phyloP scores from a whole-genome alignment of 371 early-diverging fungal species.

The Lichtheimia corymbifera region DNA sequence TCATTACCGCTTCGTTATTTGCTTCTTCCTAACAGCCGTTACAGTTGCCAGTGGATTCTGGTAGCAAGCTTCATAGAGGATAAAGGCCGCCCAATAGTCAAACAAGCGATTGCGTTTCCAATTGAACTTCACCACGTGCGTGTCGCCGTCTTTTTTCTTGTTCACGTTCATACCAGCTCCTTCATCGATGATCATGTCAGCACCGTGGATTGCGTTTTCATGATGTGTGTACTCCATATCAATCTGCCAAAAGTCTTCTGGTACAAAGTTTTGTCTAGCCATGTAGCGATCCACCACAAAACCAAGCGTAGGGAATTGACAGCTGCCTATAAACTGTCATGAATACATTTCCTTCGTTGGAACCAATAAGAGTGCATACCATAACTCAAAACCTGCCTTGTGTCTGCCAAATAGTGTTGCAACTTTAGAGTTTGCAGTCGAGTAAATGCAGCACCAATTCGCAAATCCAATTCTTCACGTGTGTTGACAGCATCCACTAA shows the following conservation, averaged over 20 bases:
- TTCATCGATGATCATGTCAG: conserved; percentile 12
- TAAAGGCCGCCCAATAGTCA: conserved; percentile 70
- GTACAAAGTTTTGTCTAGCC: conserved; percentile 79
- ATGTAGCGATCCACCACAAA: conserved; percentile 96
- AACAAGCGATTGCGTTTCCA: conserved; percentile 83
- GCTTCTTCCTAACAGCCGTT: conserved; percentile 55
- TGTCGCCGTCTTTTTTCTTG: conserved; percentile 9
- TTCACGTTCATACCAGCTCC: neutral
- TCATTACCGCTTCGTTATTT: conserved; percentile 78
- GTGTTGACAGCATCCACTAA: conserved; percentile 93
- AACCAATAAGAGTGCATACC: conserved; percentile 51
- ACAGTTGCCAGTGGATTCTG: conserved; percentile 65
- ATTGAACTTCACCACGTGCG: conserved; percentile 59
- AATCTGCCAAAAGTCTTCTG: conserved; percentile 94
- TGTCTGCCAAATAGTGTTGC: conserved; percentile 46
- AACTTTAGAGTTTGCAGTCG: conserved; percentile 89
- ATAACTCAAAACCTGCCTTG: conserved; percentile 79
- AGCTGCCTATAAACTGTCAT: conserved; percentile 74
- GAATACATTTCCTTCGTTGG: neutral
- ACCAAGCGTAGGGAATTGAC: conserved; percentile 99
- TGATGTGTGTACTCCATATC: conserved; percentile 53
- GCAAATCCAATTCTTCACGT: conserved; percentile 93
- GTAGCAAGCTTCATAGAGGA: conserved; percentile 76
- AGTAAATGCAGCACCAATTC: conserved; percentile 97
- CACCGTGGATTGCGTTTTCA: too few species aligned